Base-by-base conservation (phyloP, 225 moss, liverwort and hornwort genomes). In the Marchantia polymorpha region DNA sequence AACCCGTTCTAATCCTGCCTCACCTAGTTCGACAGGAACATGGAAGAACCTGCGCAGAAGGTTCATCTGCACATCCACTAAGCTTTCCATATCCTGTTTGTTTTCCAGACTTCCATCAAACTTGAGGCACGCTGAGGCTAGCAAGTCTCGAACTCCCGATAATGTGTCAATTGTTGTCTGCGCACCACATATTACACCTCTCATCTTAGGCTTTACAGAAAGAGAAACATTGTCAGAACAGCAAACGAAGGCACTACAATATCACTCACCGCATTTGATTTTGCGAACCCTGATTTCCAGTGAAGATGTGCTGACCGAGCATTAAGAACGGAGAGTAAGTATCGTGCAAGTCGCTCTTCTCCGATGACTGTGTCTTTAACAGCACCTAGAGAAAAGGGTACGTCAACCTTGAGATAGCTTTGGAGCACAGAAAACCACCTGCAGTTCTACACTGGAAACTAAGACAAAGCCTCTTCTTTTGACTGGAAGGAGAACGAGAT, bases 361-460 rank as follows among this genome's bases (percentile, higher is more conserved):
- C 95, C 95, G 76, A 99, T 92, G 67, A 94, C 93, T 17, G 99
- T 93, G 78, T 99, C 99, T 86, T 99, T 99, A 82, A 99, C 95
- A 73, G 99, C 99, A 60, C 97, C 97, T 99, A 77, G 52, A 50
- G 56, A 15, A 39, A 7, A 75, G 10, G n/a, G 22, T n/a, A n/a
- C 49, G 50, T 71, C 10, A 71, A 23, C 23, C 49, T 50, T 11
- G 49, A 71, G 3, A 0, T n/a, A 51, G 11, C 7, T 23, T 71
- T 50, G 14, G 11, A 9, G 19, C 20, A 9, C 10, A 0, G 49
- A n/a, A 10, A n/a, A 12, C 26, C 19, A 27, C 11, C 65, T 29
- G 8, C 22, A 25, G 14, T 65, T 58, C 1, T 19, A 71, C 22
- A 71, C 39, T 12, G 15, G 51, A 50, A 71, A 7, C 12, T 1